Evolutionary conservation across 1,284 basidiomycete species (phyloP).

Genomic region (Xerocomus minutiporus): DNA sequence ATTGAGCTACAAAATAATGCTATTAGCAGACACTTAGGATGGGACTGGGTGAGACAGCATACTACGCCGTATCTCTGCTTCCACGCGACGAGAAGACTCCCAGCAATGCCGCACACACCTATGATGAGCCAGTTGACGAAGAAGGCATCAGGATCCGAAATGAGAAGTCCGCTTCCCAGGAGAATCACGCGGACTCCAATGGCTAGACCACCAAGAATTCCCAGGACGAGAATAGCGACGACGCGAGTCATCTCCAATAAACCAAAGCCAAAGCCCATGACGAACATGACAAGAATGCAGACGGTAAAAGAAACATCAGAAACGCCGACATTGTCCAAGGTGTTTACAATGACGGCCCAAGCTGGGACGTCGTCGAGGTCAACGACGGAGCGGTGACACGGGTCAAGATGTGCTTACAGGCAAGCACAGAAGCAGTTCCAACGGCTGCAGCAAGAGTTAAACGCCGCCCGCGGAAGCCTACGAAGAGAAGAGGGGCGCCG

Average conservation of each 20-base stretch:
- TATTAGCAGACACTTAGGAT: slow-evolving; percentile 3
- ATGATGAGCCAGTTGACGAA: slow-evolving; percentile 54
- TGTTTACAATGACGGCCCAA: slow-evolving; percentile 60
- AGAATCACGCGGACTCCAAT: slow-evolving; percentile 54
- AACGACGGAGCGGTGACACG: slow-evolving; percentile 1
- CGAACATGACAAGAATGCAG: slow-evolving; percentile 47
- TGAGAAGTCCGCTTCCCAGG: slow-evolving; percentile 45
- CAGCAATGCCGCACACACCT: slow-evolving; percentile 38
- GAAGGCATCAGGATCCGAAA: slow-evolving; percentile 36
- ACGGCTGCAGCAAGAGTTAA: slow-evolving; percentile 51
- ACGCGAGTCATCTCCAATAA: slow-evolving; percentile 46
- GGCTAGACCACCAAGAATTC: slow-evolving; percentile 50
- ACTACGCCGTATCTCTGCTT: slow-evolving; percentile 51
- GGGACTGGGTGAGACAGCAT: slow-evolving; percentile 25
- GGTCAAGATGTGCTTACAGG: slow-evolving; percentile 37
- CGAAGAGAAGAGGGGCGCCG: slow-evolving; percentile 51
- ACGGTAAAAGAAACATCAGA: slow-evolving; percentile 49
- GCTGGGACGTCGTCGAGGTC: slow-evolving; percentile 33
- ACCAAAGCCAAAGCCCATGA: slow-evolving; percentile 49
- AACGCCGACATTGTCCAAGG: slow-evolving; percentile 43
- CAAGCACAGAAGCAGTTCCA: slow-evolving; percentile 46
- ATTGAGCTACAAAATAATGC: slow-evolving; percentile 35
- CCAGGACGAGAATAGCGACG: slow-evolving; percentile 44
- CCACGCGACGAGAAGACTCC: slow-evolving; percentile 40
- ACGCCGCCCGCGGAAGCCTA: slow-evolving; percentile 53